phyloP scores from a whole-genome alignment of 2,329 filamentous ascomycete genomes.

The Neonectria coccinea region DNA sequence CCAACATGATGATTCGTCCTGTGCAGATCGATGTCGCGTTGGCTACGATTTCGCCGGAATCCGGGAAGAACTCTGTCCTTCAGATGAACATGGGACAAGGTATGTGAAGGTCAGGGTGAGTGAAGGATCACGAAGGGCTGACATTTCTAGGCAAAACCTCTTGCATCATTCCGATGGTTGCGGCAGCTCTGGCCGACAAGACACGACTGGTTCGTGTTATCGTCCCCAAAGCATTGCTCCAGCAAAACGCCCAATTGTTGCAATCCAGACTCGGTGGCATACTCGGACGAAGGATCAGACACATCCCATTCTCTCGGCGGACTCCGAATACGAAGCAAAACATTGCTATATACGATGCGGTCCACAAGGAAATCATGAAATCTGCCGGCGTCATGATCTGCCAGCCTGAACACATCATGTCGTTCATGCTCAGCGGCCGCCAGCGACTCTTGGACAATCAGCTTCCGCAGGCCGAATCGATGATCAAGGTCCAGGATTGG shows the following conservation, averaged over 20 bases:
- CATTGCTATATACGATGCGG: conserved; percentile 46
- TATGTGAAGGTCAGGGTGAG: conserved; percentile 43
- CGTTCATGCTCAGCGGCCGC: conserved; percentile 71
- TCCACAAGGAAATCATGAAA: conserved; percentile 55
- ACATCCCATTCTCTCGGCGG: conserved; percentile 69
- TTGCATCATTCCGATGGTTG: conserved; percentile 65
- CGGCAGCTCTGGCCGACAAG: conserved; percentile 58
- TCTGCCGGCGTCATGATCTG: conserved; percentile 67
- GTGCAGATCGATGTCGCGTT: conserved; percentile 72
- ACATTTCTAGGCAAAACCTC: conserved; percentile 64
- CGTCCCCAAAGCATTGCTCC: conserved; percentile 67
- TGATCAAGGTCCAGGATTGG: conserved; percentile 66
- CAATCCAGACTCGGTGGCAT: conserved; percentile 67
- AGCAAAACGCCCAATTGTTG: conserved; percentile 68
- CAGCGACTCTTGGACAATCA: conserved; percentile 66
- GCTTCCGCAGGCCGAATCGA: conserved; percentile 56
- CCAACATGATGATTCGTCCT: conserved; percentile 70
- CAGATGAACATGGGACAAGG: conserved; percentile 77
- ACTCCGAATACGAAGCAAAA: conserved; percentile 50
- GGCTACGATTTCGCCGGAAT: conserved; percentile 67
- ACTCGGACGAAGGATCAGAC: conserved; percentile 63
- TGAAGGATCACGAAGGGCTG: not conserved
- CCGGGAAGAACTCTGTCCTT: conserved; percentile 67
- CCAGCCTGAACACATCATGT: conserved; percentile 73
- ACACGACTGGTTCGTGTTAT: conserved; percentile 64